A percentile compares a stretch with the other conserved stretches of the same genome.
phyloP scores from a whole-genome alignment of 441 rosid genomes.

The Pelargonium myrrhifolium region DNA sequence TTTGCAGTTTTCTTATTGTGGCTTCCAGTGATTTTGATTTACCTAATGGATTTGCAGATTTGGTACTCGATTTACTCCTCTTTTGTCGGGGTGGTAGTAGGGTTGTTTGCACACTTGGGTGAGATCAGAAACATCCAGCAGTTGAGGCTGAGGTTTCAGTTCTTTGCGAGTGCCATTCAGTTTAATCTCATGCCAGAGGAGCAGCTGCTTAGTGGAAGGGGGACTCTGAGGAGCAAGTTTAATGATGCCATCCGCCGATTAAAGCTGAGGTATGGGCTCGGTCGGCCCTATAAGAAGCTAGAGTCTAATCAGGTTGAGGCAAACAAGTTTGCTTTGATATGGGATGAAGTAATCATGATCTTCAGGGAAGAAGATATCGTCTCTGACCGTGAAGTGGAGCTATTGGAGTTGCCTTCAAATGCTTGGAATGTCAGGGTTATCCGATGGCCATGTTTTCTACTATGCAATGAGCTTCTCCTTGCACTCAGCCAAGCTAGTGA shows the following conservation, averaged over 20 bases:
- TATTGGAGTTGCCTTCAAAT: conserved; percentile 72
- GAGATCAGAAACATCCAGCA: conserved; percentile 83
- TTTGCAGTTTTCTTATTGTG: conserved; percentile 69
- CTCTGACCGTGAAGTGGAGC: conserved; percentile 70
- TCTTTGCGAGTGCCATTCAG: conserved; percentile 89
- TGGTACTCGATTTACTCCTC: conserved; percentile 83
- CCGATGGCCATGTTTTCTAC: conserved; percentile 85
- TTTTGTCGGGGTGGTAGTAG: conserved; percentile 67
- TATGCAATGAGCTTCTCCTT: conserved; percentile 78
- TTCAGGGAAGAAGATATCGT: conserved; percentile 91
- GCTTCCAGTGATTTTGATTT: conserved; percentile 79
- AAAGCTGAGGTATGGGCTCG: conserved; percentile 84
- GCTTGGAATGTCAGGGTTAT: conserved; percentile 74
- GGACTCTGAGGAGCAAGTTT: conserved; percentile 57
- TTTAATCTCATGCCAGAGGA: conserved; percentile 90
- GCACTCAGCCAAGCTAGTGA: conserved; percentile 83
- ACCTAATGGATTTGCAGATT: conserved; percentile 83
- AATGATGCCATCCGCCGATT: conserved; percentile 69
- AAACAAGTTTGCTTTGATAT: conserved; percentile 71
- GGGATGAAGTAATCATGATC: conserved; percentile 72
- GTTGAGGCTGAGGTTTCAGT: conserved; percentile 76
- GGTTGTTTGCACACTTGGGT: conserved; percentile 77
- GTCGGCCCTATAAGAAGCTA: conserved; percentile 74
- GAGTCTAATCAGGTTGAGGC: conserved; percentile 87
- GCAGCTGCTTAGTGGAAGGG: conserved; percentile 67